Conservation (phyloP, 83 land plant genomes). For the Isoetes engelmannii region DNA sequence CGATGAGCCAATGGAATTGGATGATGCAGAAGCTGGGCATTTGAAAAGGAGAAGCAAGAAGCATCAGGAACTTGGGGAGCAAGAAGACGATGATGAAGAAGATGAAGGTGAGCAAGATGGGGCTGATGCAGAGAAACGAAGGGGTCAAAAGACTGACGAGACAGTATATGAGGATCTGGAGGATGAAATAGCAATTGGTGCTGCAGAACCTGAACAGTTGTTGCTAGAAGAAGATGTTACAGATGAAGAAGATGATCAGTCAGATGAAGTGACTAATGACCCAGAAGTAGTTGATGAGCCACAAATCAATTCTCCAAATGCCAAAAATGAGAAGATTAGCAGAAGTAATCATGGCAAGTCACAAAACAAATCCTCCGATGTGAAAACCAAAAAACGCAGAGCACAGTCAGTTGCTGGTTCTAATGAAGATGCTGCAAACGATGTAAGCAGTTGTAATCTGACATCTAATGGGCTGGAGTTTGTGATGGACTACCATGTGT, state of each 20-base stretch:
- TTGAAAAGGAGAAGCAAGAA: slow-evolving; percentile 17
- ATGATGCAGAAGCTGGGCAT: slow-evolving; percentile 19
- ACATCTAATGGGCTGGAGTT: slow-evolving; percentile 8
- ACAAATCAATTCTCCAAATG: no score
- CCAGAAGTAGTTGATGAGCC: slow-evolving; percentile 24
- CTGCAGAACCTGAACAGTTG: slow-evolving; percentile 16
- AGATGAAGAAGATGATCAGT: slow-evolving; percentile 14
- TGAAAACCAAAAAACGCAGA: background rate
- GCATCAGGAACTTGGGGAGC: slow-evolving; percentile 30
- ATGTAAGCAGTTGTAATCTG: no score
- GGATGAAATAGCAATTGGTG: slow-evolving; percentile 34
- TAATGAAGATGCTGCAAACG: no score
- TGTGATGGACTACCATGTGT: slow-evolving; percentile 20
- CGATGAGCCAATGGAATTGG: slow-evolving; percentile 21
- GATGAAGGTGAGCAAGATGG: slow-evolving; percentile 52
- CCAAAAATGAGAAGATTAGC: no score
- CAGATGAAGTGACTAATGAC: slow-evolving; percentile 5
- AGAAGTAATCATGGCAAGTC: no score
- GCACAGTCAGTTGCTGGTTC: slow-evolving; percentile 29
- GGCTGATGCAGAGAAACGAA: slow-evolving; percentile 65
- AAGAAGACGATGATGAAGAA: slow-evolving; percentile 37
- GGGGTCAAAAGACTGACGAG: slow-evolving; percentile 61
- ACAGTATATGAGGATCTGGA: slow-evolving; percentile 67
- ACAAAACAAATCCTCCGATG: background rate
- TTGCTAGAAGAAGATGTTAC: background rate